Evolutionary conservation across 805 yeast species (phyloP).

Genomic region (Candida montana): DNA sequence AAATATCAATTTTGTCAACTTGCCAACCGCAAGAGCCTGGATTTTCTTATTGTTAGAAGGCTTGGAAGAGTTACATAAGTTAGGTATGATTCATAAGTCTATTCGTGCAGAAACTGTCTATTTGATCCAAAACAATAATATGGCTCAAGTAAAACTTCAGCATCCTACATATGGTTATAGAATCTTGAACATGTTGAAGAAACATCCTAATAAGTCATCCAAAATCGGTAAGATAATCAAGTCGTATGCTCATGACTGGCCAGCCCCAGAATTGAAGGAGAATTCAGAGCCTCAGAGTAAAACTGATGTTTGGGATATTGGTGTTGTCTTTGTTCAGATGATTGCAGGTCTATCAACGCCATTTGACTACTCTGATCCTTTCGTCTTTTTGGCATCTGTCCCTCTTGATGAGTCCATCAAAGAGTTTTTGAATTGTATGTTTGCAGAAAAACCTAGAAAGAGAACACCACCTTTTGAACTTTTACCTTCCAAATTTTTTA

Average conservation of each 20-base stretch:
- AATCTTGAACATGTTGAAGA: slow-evolving; percentile 34
- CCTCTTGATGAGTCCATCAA: slow-evolving; percentile 51
- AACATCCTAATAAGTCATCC: slow-evolving; percentile 31
- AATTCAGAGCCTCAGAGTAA: slow-evolving; percentile 57
- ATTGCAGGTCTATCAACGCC: slow-evolving; percentile 41
- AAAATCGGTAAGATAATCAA: slow-evolving; percentile 18
- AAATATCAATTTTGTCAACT: slow-evolving; percentile 59
- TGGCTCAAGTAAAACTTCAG: slow-evolving; percentile 52
- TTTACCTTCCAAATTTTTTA: slow-evolving; percentile 73
- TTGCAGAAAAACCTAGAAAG: slow-evolving; percentile 59
- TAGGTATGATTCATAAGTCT: slow-evolving; percentile 73
- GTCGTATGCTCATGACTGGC: slow-evolving; percentile 43
- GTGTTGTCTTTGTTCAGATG: slow-evolving; percentile 66
- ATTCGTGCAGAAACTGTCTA: slow-evolving; percentile 57
- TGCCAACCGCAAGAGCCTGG: slow-evolving; percentile 84
- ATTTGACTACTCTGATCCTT: slow-evolving; percentile 8
- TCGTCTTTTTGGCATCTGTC: slow-evolving; percentile 47
- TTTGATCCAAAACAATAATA: slow-evolving; percentile 47
- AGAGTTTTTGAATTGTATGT: slow-evolving; percentile 62
- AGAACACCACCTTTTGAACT: slow-evolving; percentile 83
- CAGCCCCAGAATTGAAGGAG: slow-evolving; percentile 66
- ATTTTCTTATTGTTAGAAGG: slow-evolving; percentile 81
- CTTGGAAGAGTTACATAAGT: slow-evolving; percentile 75
- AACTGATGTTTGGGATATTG: slow-evolving; percentile 92
- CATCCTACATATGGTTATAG: slow-evolving; percentile 57